Conservation (phyloP, 495 filamentous ascomycete species). For the Penicillium psychrofluorescens region DNA sequence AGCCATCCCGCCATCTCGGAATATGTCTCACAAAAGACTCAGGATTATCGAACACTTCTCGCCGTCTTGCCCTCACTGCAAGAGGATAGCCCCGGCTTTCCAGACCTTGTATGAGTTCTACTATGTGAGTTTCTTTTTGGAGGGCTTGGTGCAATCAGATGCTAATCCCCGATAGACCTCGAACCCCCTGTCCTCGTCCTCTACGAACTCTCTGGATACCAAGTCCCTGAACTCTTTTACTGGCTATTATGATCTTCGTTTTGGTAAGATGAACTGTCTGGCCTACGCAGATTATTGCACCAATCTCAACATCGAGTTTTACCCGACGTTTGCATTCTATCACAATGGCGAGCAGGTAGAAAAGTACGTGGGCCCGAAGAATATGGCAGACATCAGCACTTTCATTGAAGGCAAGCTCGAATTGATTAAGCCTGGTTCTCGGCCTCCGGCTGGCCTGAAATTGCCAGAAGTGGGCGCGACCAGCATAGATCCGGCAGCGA, state of each 20-base stretch:
- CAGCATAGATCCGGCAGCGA: constrained; percentile 42
- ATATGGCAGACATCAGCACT: constrained; percentile 51
- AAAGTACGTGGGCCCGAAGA: constrained; percentile 50
- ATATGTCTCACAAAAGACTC: not conserved
- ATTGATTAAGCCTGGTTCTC: constrained; percentile 66
- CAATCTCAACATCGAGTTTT: constrained; percentile 55
- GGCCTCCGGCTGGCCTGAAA: constrained; percentile 54
- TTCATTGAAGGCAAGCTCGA: constrained; percentile 77
- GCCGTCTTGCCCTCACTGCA: constrained; percentile 74
- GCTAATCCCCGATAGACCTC: constrained; percentile 52
- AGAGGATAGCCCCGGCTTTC: constrained; percentile 71
- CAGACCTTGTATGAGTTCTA: constrained; percentile 95
- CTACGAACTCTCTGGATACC: constrained; percentile 33
- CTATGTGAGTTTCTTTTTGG: constrained; percentile 42
- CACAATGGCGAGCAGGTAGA: constrained; percentile 69
- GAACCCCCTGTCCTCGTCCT: constrained; percentile 49
- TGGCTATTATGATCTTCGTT: constrained; percentile 82
- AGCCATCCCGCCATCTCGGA: not conserved
- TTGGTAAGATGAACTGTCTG: constrained; percentile 77
- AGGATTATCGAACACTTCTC: constrained; percentile 77
- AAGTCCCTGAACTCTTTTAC: constrained; percentile 56
- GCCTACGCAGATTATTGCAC: constrained; percentile 69
- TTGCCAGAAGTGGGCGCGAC: constrained; percentile 53
- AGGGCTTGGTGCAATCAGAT: not conserved
- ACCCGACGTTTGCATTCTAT: constrained; percentile 71